phyloP scores from a whole-genome alignment of 768 basidiomycete genomes.

The Antrodiella citrinella region DNA sequence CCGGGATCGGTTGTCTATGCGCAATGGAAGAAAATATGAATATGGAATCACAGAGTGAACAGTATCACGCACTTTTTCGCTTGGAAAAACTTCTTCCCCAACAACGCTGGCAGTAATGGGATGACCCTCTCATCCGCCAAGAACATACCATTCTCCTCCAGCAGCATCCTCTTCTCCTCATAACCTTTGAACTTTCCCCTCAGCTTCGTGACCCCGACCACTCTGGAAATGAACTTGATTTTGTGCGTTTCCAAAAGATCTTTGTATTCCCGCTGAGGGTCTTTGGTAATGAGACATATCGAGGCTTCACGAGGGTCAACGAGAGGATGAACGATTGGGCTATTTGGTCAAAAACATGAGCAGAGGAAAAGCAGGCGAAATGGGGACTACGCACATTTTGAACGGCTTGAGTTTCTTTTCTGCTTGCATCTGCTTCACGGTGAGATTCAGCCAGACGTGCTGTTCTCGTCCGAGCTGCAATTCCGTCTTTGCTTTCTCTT shows the following conservation, averaged over 20 bases:
- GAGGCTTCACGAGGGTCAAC: slow-evolving; percentile 76
- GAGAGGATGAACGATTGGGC: slow-evolving; percentile 72
- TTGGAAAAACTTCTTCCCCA: slow-evolving; percentile 88
- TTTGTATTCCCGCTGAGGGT: slow-evolving; percentile 95
- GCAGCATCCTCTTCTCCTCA: slow-evolving; percentile 72
- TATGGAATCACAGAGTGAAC: background rate
- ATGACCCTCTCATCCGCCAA: slow-evolving; percentile 88
- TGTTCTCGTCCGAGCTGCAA: slow-evolving; percentile 75
- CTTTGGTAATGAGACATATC: slow-evolving; percentile 90
- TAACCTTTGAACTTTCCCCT: slow-evolving; percentile 89
- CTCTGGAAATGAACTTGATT: slow-evolving; percentile 86
- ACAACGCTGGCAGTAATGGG: slow-evolving; percentile 75
- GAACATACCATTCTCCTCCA: slow-evolving; percentile 89
- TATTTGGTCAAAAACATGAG: slow-evolving; percentile 17
- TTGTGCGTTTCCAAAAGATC: slow-evolving; percentile 72
- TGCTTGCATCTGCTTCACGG: slow-evolving; percentile 75
- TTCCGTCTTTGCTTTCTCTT: slow-evolving; percentile 63
- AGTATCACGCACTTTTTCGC: slow-evolving; percentile 77
- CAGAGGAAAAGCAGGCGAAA: background rate
- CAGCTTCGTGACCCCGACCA: slow-evolving; percentile 86
- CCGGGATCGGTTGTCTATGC: slow-evolving; percentile 87
- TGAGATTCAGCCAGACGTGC: slow-evolving; percentile 81
- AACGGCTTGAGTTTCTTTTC: slow-evolving; percentile 72
- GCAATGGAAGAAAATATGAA: background rate
- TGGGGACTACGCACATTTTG: slow-evolving; percentile 61